Conservation (phyloP, 169 alveolate genomes). For the Eimeria sp. region DNA sequence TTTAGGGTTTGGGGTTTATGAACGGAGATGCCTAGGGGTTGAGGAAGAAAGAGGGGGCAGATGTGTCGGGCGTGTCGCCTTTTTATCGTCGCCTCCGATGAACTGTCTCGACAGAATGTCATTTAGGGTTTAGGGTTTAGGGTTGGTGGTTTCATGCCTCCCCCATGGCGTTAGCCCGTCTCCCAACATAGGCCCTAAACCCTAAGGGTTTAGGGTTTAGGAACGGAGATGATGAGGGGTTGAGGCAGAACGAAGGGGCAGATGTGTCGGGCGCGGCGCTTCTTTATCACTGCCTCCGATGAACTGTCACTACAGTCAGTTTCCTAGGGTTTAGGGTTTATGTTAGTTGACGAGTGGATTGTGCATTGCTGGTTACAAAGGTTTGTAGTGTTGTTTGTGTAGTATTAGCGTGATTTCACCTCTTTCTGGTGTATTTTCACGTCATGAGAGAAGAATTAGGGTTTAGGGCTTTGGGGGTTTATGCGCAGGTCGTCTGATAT, state of each 20-base stretch:
- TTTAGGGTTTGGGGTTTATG: slow-evolving; percentile 44
- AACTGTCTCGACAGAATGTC: slow-evolving; percentile 29
- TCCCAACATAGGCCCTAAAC: not conserved
- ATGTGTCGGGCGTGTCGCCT: slow-evolving; percentile 55
- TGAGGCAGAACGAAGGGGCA: not conserved
- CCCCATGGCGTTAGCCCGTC: not conserved
- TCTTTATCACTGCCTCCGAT: not conserved
- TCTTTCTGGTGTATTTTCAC: not conserved
- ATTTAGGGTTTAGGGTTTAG: slow-evolving; percentile 30
- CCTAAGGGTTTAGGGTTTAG: slow-evolving; percentile 1
- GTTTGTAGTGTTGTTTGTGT: not conserved
- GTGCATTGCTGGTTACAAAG: not conserved
- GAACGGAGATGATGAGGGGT: not conserved
- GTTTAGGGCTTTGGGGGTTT: not conserved
- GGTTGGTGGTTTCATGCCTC: not conserved
- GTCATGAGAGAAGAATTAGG: too few species aligned
- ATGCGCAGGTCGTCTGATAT: slow-evolving; percentile 87
- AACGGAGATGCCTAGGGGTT: slow-evolving; percentile 32
- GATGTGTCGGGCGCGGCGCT: not conserved
- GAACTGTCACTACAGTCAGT: not conserved
- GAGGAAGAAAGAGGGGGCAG: slow-evolving; percentile 31
- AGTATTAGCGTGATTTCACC: not conserved
- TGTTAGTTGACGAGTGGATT: not conserved
- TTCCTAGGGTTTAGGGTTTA: slow-evolving; percentile 4
- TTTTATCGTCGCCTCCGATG: slow-evolving; percentile 20